These are phyloP conservation scores for Spathaspora passalidarum DNA, from an alignment of 805 yeast genomes.

Conservation along the genomic window DNA sequence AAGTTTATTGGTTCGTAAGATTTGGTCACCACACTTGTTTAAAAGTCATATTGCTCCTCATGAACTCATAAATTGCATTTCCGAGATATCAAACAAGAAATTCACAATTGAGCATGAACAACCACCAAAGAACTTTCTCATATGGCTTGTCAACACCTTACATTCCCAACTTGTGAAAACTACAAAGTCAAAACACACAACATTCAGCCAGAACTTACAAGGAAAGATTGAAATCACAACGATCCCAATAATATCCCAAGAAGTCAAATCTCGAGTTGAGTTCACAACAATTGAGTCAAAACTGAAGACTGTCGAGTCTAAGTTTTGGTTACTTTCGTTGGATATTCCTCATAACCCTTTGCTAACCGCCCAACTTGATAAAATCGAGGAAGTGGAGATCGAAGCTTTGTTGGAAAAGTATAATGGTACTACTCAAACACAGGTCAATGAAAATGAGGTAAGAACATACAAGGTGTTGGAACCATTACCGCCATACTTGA, in stretches of 20 bases:
- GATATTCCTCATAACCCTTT: slow-evolving; percentile 58
- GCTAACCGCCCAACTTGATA: slow-evolving; percentile 5
- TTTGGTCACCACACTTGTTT: slow-evolving; percentile 64
- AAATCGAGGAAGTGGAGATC: slow-evolving; percentile 7
- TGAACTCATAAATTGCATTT: slow-evolving; percentile 53
- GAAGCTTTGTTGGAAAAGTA: slow-evolving; percentile 33
- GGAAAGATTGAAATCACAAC: slow-evolving; percentile 45
- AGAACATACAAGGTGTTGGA: slow-evolving; percentile 36
- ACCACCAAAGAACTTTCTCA: slow-evolving; percentile 54
- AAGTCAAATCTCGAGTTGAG: slow-evolving; percentile 19
- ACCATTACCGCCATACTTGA: slow-evolving; percentile 50
- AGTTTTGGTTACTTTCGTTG: slow-evolving; percentile 55
- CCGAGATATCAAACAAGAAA: slow-evolving; percentile 37
- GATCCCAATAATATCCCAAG: slow-evolving; percentile 12
- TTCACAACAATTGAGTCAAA: slow-evolving; percentile 15
- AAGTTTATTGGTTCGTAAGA: slow-evolving; percentile 47
- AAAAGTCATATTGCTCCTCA: slow-evolving; percentile 65
- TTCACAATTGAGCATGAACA: slow-evolving; percentile 37
- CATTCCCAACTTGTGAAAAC: slow-evolving; percentile 20
- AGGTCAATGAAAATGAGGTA: slow-evolving; percentile 30
- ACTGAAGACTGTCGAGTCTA: slow-evolving; percentile 6
- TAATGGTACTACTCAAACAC: slow-evolving; percentile 26
- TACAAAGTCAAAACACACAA: slow-evolving; percentile 5
- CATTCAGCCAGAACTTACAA: slow-evolving; percentile 42
- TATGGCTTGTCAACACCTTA: slow-evolving; percentile 57